A percentile compares a stretch with the other conserved stretches of the same genome.
Evolutionary conservation across 2,329 filamentous ascomycete species (phyloP).

Genomic region (Ilyonectria robusta): DNA sequence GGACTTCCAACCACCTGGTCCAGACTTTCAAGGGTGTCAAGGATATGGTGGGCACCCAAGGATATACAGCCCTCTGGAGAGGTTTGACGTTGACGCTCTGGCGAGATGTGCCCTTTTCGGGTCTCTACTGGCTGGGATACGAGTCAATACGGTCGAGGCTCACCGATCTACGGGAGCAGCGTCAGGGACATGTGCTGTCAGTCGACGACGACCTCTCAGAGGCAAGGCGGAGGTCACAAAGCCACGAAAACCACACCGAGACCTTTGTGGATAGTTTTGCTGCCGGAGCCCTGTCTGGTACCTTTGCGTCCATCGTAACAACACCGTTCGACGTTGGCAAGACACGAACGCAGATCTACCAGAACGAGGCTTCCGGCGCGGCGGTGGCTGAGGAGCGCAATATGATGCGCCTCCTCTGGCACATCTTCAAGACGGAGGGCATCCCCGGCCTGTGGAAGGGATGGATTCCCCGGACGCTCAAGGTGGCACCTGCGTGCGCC

Average conservation of each 20-base stretch:
- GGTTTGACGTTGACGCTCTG: slow-evolving; percentile 92
- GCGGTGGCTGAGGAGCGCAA: slow-evolving; percentile 78
- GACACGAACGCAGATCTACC: slow-evolving; percentile 89
- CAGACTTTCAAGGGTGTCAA: slow-evolving; percentile 83
- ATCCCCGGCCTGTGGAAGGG: slow-evolving; percentile 86
- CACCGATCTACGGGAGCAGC: slow-evolving; percentile 75
- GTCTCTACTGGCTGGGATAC: slow-evolving; percentile 98
- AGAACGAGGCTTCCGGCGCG: slow-evolving; percentile 62
- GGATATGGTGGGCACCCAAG: slow-evolving; percentile 83
- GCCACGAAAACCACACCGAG: slow-evolving; percentile 77
- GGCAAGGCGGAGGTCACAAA: slow-evolving; percentile 70
- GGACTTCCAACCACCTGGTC: slow-evolving; percentile 78
- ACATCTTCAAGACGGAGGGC: slow-evolving; percentile 92
- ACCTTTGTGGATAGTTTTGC: slow-evolving; percentile 92
- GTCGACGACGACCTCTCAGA: slow-evolving; percentile 55
- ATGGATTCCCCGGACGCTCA: slow-evolving; percentile 91
- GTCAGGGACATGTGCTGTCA: slow-evolving; percentile 57
- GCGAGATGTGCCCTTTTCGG: slow-evolving; percentile 97
- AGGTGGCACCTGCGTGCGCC: slow-evolving; percentile 95
- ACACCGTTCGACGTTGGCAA: slow-evolving; percentile 99
- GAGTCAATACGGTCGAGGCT: slow-evolving; percentile 83
- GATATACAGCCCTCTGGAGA: slow-evolving; percentile 89
- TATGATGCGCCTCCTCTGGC: slow-evolving; percentile 88
- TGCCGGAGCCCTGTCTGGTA: slow-evolving; percentile 86
- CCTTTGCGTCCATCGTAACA: slow-evolving; percentile 88